Evolutionary conservation across 768 basidiomycete genomes (phyloP).

Genomic region (Naganishia friedmannii): DNA sequence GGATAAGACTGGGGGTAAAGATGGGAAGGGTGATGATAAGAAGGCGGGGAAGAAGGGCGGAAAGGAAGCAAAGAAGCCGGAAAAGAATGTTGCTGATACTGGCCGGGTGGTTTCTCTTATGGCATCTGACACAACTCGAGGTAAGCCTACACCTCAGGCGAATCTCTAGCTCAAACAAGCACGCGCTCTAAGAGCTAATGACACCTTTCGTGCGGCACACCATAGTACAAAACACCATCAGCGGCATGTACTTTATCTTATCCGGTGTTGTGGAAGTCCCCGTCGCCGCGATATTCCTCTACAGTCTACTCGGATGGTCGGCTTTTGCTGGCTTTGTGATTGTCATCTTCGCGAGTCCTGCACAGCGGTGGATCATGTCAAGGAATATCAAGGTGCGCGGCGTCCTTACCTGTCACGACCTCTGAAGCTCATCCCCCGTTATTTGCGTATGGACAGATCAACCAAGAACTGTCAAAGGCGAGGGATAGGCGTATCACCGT

Average conservation of each 20-base stretch:
- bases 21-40: slow-evolving; percentile 26
- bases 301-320: slow-evolving; percentile 61
- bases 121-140: slow-evolving; percentile 31
- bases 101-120: slow-evolving; percentile 34
- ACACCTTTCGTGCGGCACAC: not conserved
- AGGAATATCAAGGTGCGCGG: slow-evolving; percentile 61
- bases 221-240: slow-evolving; percentile 40
- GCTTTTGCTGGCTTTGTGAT: slow-evolving; percentile 76
- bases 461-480: slow-evolving; percentile 47
- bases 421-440: not conserved
- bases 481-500: slow-evolving; percentile 75
- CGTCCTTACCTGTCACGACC: slow-evolving; percentile 10
- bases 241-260: slow-evolving; percentile 34
- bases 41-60: slow-evolving; percentile 43
- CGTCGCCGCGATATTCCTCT: slow-evolving; percentile 4
- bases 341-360: slow-evolving; percentile 65
- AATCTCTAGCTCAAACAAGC: too few relatives aligned
- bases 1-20: slow-evolving; percentile 51
- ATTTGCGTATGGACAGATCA: slow-evolving; percentile 19
- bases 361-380: slow-evolving; percentile 66
- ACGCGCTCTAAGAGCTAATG: not conserved
- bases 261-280: slow-evolving; percentile 51
- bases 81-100: slow-evolving; percentile 83
- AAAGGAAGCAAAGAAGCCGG: slow-evolving; percentile 63
- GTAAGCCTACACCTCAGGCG: slow-evolving; percentile 33